These are phyloP conservation scores for Beauveria sp. DNA, from an alignment of 2,329 filamentous ascomycete species.

Conservation along the genomic window DNA sequence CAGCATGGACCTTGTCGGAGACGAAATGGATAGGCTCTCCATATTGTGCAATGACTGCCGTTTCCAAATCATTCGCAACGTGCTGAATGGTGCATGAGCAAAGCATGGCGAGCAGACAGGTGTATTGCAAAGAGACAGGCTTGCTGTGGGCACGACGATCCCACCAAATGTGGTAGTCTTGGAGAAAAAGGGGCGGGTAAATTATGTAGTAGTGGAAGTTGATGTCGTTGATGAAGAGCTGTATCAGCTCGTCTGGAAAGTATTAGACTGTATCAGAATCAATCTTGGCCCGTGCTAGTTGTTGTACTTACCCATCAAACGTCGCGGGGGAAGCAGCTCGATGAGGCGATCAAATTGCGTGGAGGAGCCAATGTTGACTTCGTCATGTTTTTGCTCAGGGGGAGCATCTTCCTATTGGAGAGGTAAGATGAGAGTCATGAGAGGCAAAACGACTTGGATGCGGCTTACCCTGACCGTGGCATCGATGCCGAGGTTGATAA, in stretches of 20 bases:
- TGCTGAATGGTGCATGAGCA: constrained; percentile 24
- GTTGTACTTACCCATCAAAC: constrained; percentile 18
- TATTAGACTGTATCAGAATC: background rate
- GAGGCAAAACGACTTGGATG: background rate
- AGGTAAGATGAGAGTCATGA: background rate
- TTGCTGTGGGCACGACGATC: constrained; percentile 14
- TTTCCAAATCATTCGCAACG: constrained; percentile 16
- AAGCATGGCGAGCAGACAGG: constrained; percentile 22
- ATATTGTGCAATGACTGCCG: constrained; percentile 17
- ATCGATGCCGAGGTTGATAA: constrained; percentile 18
- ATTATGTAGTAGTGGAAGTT: constrained; percentile 28
- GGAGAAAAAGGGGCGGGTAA: constrained; percentile 22
- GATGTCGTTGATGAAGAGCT: constrained; percentile 22
- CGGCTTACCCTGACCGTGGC: background rate
- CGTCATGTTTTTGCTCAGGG: constrained; percentile 15
- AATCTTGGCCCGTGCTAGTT: background rate
- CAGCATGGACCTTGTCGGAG: constrained; percentile 20
- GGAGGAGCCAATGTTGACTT: constrained; percentile 15
- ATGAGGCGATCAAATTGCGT: constrained; percentile 19
- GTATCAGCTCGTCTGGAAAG: constrained; percentile 21
- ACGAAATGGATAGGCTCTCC: constrained; percentile 16
- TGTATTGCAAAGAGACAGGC: constrained; percentile 22
- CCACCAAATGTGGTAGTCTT: constrained; percentile 26
- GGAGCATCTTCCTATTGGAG: background rate
- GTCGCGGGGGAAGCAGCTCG: constrained; percentile 18